These are phyloP conservation scores for Euphorbia peplus DNA, from an alignment of 345 rosid species.

Conservation along the genomic window DNA sequence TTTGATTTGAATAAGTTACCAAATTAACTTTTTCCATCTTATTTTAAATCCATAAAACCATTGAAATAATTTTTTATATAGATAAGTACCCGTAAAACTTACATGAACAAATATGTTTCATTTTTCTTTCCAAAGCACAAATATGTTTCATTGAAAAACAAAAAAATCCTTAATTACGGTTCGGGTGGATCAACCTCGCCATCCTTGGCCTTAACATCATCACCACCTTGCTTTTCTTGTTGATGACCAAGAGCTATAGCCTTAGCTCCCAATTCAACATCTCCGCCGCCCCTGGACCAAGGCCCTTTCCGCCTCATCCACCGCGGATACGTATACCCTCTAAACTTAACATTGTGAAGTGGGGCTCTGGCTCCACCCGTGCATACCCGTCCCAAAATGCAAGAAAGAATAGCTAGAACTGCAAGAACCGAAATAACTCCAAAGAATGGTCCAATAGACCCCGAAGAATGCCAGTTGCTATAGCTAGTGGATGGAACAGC, in stretches of 20 bases:
- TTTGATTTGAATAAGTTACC: too few species aligned
- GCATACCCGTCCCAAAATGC: constrained; percentile 56
- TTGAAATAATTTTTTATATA: too few species aligned
- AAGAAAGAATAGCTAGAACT: constrained; percentile 53
- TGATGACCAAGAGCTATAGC: constrained; percentile 13
- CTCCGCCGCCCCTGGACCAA: constrained; percentile 30
- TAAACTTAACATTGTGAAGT: constrained; percentile 33
- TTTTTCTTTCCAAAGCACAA: too few species aligned
- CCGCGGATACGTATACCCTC: constrained; percentile 34
- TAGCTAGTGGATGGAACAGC: constrained; percentile 18
- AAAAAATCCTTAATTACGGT: background rate
- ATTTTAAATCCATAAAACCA: too few species aligned
- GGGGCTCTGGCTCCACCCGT: constrained; percentile 19
- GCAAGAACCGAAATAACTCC: constrained; percentile 53
- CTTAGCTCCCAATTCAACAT: constrained; percentile 32
- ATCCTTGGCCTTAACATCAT: constrained; percentile 3
- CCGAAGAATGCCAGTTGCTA: constrained; percentile 33
- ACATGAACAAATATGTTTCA: too few species aligned
- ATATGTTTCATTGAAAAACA: too few species aligned
- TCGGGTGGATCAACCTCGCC: background rate
- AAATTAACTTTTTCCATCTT: too few species aligned
- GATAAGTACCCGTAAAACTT: too few species aligned
- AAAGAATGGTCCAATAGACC: constrained; percentile 73
- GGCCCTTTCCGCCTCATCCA: constrained; percentile 43
- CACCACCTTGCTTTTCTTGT: background rate